Base-by-base conservation (phyloP, 1,139 yeast species). In the Kurtzmaniella natalensis region DNA sequence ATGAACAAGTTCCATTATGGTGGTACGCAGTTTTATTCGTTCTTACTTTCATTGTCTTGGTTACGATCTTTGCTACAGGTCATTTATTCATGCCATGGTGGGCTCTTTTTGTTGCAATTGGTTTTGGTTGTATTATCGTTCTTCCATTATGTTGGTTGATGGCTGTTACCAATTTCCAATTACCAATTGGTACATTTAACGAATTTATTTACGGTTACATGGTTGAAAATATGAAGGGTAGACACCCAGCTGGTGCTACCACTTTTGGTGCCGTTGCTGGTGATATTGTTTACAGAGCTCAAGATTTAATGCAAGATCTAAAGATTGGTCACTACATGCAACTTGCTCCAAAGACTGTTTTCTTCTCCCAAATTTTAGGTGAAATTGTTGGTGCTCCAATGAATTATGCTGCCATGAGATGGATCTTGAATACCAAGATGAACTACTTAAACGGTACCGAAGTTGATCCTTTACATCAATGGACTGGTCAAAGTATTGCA, bases 281-380 rank as follows among this genome's bases (percentile, higher is more conserved):
- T 1, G 68, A 71, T 46, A 72, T 76, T 1, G 71, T 77, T 76
- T 71, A 72, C 41, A 47, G 77, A 31, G 75, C 76, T 1, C 77
- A 72, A 44, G 66, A 57, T 42, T 70, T 69, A 44, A 52, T 72
- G 23, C 72, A 71, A 40, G 67, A 69, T 47, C 64, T 68, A 59
- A 62, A 70, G 37, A 50, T 71, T 9, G 78, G 76, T 1, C 66
- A 69, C 42, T 72, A 71, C 48, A 68, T 64, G 45, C 70, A 66
- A 39, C 45, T 72, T 6, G 74, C 77, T 0, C 77, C 78, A 0
- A 56, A 53, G 32, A 51, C 60, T 2, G 72, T 72, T 5, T 72
- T 72, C 40, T 54, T 69, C 31, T 70, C 76, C 0, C 77, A 72
- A 39, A 43, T 72, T 3, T 68, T 62, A 40, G 78, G 78, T 1